Conservation (phyloP, 306 rosid species). For the Castanea sativa region DNA sequence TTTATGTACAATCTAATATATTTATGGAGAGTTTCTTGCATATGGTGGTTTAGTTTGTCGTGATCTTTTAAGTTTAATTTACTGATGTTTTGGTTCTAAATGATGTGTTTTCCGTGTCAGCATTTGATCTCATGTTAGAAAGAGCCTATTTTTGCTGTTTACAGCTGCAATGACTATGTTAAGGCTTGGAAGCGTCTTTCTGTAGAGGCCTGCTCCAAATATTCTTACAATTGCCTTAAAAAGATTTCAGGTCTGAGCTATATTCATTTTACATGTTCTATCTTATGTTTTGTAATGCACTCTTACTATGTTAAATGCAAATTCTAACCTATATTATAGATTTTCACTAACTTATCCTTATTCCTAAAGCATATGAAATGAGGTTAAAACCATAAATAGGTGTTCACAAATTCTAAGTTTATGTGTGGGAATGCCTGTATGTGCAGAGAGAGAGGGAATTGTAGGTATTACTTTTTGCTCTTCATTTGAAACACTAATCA, state of each 20-base stretch:
- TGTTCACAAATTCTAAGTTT: no score
- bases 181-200: slow-evolving; percentile 89
- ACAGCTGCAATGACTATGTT: slow-evolving; percentile 97
- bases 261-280: slow-evolving; percentile 13
- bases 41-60: slow-evolving; percentile 14
- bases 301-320: neutral
- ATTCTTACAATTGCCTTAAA: slow-evolving; percentile 90
- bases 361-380: no score
- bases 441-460: neutral
- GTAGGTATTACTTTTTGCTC: neutral
- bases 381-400: no score
- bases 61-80: neutral
- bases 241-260: slow-evolving; percentile 86
- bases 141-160: slow-evolving; percentile 25
- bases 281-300: slow-evolving; percentile 13
- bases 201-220: slow-evolving; percentile 67
- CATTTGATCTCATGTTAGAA: slow-evolving; percentile 10
- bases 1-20: no score
- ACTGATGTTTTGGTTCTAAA: slow-evolving; percentile 6
- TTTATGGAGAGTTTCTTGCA: no score
- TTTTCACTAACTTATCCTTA: neutral
- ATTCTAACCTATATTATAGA: neutral
- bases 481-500: neutral
- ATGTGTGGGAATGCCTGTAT: neutral
- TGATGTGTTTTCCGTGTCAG: neutral